Evolutionary conservation across 2,329 filamentous ascomycete species (phyloP).

Genomic region (Ceratocystiopsis sp.): DNA sequence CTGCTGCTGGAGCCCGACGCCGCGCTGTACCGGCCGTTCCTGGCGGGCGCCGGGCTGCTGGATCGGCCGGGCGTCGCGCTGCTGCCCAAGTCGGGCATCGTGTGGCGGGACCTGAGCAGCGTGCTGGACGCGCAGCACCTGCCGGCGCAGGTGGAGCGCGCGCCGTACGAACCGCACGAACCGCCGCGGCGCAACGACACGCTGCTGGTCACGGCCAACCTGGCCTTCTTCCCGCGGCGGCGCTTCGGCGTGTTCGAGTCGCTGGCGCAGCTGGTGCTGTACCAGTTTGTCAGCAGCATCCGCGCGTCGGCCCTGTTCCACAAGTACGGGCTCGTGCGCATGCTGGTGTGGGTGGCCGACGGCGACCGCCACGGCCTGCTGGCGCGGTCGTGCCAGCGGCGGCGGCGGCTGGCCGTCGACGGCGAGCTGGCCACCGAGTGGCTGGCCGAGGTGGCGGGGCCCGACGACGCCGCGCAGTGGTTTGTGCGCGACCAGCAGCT

Average conservation of each 20-base stretch:
- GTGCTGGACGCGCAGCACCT: slow-evolving; percentile 34
- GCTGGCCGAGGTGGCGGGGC: slow-evolving; percentile 34
- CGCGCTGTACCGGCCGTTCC: slow-evolving; percentile 39
- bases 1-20: slow-evolving; percentile 61
- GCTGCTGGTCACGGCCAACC: slow-evolving; percentile 55
- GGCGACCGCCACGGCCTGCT: slow-evolving; percentile 42
- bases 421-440: slow-evolving; percentile 43
- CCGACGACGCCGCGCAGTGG: slow-evolving; percentile 10
- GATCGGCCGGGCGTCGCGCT: slow-evolving; percentile 30
- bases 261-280: slow-evolving; percentile 37
- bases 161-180: too few relatives aligned
- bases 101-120: slow-evolving; percentile 40
- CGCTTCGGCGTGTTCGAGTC: slow-evolving; percentile 35
- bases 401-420: slow-evolving; percentile 40
- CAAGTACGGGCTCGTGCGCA: slow-evolving; percentile 59
- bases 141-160: slow-evolving; percentile 34
- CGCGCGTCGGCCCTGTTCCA: slow-evolving; percentile 47
- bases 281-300: slow-evolving; percentile 44
- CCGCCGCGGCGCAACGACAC: slow-evolving; percentile 46
- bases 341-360: slow-evolving; percentile 55
- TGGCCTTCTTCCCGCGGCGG: slow-evolving; percentile 36
- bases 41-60: slow-evolving; percentile 35
- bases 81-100: slow-evolving; percentile 37
- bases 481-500: slow-evolving; percentile 28
- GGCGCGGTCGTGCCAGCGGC: slow-evolving; percentile 37